Percentiles rank a stretch among this genome's conserved stretches.
Evolutionary conservation across 495 filamentous ascomycete species (phyloP).

Genomic region (Alectoria sarmentosa): DNA sequence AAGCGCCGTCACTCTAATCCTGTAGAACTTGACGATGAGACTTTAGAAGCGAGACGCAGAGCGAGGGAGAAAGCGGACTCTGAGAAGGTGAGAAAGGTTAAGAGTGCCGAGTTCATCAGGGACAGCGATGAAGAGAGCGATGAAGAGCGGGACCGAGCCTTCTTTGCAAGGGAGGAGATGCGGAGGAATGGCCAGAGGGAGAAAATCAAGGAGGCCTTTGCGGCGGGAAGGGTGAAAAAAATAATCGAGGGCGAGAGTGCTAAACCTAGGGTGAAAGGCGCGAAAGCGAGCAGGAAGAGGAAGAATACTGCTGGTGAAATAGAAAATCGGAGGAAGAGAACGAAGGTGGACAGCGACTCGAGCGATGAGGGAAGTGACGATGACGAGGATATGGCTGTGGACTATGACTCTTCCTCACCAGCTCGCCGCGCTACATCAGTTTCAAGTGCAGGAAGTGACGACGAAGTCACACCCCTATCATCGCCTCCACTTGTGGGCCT

Average conservation of each 20-base stretch:
- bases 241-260: slow-evolving; percentile 31
- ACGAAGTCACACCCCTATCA: slow-evolving; percentile 30
- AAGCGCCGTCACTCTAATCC: slow-evolving; percentile 33
- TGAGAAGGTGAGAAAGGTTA: slow-evolving; percentile 66
- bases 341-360: slow-evolving; percentile 16
- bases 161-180: slow-evolving; percentile 63
- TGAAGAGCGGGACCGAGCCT: slow-evolving; percentile 55
- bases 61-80: slow-evolving; percentile 50
- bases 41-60: slow-evolving; percentile 43
- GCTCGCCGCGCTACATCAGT: slow-evolving; percentile 17
- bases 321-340: slow-evolving; percentile 23
- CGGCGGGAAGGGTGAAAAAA: slow-evolving; percentile 46
- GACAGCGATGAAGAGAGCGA: slow-evolving; percentile 76
- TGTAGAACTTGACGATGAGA: slow-evolving; percentile 43
- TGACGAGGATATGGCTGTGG: slow-evolving; percentile 27
- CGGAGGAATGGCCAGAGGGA: slow-evolving; percentile 44
- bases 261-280: slow-evolving; percentile 24
- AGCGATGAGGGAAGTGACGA: slow-evolving; percentile 24
- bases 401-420: slow-evolving; percentile 20
- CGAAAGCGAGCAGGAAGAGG: slow-evolving; percentile 31
- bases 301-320: slow-evolving; percentile 32
- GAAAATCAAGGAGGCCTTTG: slow-evolving; percentile 43
- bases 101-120: slow-evolving; percentile 73
- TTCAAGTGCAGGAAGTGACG: slow-evolving; percentile 12
- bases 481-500: slow-evolving; percentile 21